Base-by-base conservation (phyloP, 495 filamentous ascomycete genomes). In the Neurospora sp. region DNA sequence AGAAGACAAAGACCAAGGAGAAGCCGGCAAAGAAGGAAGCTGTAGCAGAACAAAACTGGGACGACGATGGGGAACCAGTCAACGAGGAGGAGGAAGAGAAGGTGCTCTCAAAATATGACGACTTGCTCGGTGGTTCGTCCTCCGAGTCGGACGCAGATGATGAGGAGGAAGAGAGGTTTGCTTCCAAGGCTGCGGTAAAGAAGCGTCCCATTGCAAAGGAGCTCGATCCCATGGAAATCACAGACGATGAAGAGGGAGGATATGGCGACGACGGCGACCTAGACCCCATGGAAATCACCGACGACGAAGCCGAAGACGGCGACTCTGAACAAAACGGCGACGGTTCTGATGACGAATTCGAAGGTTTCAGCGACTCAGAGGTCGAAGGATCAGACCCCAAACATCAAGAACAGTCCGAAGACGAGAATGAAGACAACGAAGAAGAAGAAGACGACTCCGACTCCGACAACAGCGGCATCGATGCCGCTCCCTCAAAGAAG, bases 181-280 rank as follows among this genome's bases (percentile, higher is more conserved):
- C 53, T 61, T 73, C 14, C 53, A 77, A 37, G 69, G 73, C 20
- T 7, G 66, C 27, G 39, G 37, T 27, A 38, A 69, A 35, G 35
- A 73, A 70, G 39, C 66, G 66, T 6, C 59, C 27, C 0, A 38
- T 12, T 1, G 59, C 59, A 41, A 74, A 69, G 77, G 70, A 77
- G 71, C 68, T 80, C 5, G 74, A 72, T 61, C 72, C 79, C 0
- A 73, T 75, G 73, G 69, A 78, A 31, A 68, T 75, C 14, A 75
- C 72, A 7, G 40, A 40, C 22, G 75, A 74, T 11, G 75, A 73
- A 46, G 78, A 78, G 16, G 70, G 46, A 69, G 73, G 69, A 35
- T 40, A 68, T 66, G 68, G 70, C 70, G 5, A 61, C 2, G 22
- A 61, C 10, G 46, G 46, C 20, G 72, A 69, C 61, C 70, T 73